Evolutionary conservation across 1,139 yeast genomes (phyloP).

Genomic region (Casaregolazyma suthepensis): DNA sequence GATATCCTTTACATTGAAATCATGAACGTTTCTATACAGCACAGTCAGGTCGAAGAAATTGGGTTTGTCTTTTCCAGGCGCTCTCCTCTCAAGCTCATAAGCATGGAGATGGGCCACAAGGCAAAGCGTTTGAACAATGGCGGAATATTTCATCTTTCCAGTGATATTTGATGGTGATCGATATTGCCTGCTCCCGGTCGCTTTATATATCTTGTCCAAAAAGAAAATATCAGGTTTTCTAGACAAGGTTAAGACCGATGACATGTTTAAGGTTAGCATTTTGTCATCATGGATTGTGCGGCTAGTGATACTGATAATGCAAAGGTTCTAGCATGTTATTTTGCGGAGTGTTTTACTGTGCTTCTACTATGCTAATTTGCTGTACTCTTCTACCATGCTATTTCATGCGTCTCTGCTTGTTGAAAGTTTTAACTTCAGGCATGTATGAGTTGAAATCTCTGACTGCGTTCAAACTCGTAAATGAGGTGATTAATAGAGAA

Average conservation of each 20-base stretch:
- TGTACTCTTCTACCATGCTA: no score
- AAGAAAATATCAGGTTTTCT: no score
- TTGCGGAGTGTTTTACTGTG: no score
- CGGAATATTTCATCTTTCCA: not conserved
- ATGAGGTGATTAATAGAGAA: no score
- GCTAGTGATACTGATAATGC: not conserved
- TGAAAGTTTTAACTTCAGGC: not conserved
- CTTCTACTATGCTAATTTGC: no score
- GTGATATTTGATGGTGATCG: not conserved
- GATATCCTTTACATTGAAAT: not conserved
- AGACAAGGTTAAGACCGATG: not conserved
- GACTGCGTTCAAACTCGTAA: no score
- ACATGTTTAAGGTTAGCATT: not conserved
- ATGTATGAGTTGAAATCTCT: not conserved
- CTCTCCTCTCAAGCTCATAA: not conserved
- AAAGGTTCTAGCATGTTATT: no score
- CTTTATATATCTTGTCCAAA: not conserved
- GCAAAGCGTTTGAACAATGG: not conserved
- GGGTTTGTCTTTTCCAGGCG: not conserved
- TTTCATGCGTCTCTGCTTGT: no score
- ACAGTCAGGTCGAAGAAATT: not conserved
- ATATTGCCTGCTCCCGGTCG: not conserved
- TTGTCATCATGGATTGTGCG: not conserved
- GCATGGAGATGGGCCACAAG: not conserved
- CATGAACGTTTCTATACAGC: not conserved